These are phyloP conservation scores for Candida dendrica DNA, from an alignment of 805 yeast species.

Conservation along the genomic window DNA sequence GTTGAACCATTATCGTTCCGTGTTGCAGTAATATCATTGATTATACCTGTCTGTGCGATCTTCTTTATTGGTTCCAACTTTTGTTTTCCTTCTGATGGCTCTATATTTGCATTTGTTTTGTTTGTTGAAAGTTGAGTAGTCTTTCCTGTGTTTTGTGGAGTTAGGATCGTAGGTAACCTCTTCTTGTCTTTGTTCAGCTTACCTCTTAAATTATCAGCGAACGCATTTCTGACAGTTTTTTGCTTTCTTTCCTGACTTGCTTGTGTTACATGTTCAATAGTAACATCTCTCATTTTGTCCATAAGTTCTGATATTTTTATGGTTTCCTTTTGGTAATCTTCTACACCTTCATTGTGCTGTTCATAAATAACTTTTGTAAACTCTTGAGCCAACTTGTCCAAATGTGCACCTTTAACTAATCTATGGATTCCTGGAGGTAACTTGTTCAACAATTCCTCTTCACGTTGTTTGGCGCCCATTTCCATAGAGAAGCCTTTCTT, in stretches of 20 bases:
- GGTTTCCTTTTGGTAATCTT: not conserved
- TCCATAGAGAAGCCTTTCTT: not conserved
- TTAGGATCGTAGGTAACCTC: not conserved
- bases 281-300: not conserved
- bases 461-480: not conserved
- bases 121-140: not conserved
- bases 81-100: not conserved
- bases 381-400: not conserved
- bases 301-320: not conserved
- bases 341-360: not conserved
- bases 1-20: slow-evolving; percentile 3
- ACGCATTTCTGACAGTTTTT: slow-evolving; percentile 1
- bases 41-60: not conserved
- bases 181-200: slow-evolving; percentile 1
- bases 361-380: not conserved
- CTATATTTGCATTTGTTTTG: not conserved
- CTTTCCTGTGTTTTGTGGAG: not conserved
- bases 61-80: no score
- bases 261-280: not conserved
- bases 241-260: slow-evolving; percentile 9
- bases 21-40: not conserved
- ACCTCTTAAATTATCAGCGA: slow-evolving; percentile 4
- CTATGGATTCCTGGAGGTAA: not conserved
- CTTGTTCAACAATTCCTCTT: not conserved
- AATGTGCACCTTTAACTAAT: not conserved